Conservation (phyloP, 441 rosid species). For the Bruguiera hainesii region DNA sequence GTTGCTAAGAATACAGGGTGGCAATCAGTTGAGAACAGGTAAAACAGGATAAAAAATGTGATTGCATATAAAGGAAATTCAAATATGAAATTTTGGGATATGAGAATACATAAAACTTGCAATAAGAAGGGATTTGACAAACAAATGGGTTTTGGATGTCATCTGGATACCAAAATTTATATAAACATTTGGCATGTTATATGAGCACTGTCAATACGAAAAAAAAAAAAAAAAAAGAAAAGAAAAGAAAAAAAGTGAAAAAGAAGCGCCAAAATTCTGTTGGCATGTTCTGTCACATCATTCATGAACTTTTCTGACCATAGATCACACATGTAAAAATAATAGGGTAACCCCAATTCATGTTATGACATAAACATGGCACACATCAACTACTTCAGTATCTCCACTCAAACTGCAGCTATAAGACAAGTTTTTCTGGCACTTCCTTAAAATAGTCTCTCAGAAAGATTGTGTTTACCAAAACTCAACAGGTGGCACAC, state of each 20-base stretch:
- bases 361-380: not conserved
- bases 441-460: not conserved
- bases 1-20: constrained; percentile 16
- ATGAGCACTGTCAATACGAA: not conserved
- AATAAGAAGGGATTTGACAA: not conserved
- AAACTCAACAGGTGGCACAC: constrained; percentile 29
- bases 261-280: not conserved
- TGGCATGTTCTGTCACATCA: not conserved
- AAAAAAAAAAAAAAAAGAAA: not conserved
- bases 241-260: not conserved
- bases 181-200: not conserved
- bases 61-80: not conserved
- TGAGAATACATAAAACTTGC: not conserved
- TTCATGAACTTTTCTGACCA: too few relatives aligned
- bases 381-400: not conserved
- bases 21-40: not conserved
- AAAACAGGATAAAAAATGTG: constrained; percentile 3
- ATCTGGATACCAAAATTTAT: not conserved
- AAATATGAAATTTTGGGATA: not conserved
- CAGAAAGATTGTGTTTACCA: not conserved
- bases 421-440: not conserved
- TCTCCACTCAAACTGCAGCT: constrained; percentile 1
- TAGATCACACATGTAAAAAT: not conserved
- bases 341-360: not conserved
- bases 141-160: not conserved